phyloP scores from a whole-genome alignment of 257 asterid species.

The Forsythia viridissima region DNA sequence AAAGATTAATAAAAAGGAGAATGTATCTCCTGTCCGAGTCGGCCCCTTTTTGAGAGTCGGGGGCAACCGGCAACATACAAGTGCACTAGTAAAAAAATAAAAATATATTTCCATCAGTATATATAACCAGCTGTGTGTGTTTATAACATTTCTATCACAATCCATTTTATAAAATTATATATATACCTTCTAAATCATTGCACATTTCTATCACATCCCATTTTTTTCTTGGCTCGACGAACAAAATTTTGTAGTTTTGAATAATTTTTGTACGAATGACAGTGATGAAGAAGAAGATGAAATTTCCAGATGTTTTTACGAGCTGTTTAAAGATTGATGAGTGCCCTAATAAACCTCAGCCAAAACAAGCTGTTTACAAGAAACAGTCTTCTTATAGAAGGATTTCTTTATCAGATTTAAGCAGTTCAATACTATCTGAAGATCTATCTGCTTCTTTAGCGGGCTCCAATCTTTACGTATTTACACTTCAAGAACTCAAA shows the following conservation, averaged over 20 bases:
- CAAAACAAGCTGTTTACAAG: constrained; percentile 15
- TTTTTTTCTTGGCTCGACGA: not conserved
- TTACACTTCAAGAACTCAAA: constrained; percentile 78
- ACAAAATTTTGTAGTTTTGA: not conserved
- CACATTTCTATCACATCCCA: not conserved
- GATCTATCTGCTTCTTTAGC: constrained; percentile 77
- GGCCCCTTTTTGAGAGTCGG: too few species aligned
- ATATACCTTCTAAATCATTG: not conserved
- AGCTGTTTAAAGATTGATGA: constrained; percentile 50
- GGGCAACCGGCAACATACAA: too few species aligned
- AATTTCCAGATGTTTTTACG: constrained; percentile 54
- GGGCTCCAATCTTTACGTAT: constrained; percentile 67
- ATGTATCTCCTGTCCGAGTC: too few species aligned
- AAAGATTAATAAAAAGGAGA: too few species aligned
- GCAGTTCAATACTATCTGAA: constrained; percentile 64
- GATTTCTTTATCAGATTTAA: constrained; percentile 58
- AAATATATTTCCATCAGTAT: not conserved
- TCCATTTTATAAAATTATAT: not conserved
- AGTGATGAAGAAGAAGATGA: constrained; percentile 51
- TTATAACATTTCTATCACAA: too few species aligned
- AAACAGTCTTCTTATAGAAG: constrained; percentile 53
- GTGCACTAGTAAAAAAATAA: too few species aligned
- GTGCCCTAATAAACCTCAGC: constrained; percentile 17
- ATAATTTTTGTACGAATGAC: constrained; percentile 28
- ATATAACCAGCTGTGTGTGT: not conserved